Evolutionary conservation across 176 grass and related monocot genomes (phyloP).

Genomic region (Bolboschoenus planiculmis): DNA sequence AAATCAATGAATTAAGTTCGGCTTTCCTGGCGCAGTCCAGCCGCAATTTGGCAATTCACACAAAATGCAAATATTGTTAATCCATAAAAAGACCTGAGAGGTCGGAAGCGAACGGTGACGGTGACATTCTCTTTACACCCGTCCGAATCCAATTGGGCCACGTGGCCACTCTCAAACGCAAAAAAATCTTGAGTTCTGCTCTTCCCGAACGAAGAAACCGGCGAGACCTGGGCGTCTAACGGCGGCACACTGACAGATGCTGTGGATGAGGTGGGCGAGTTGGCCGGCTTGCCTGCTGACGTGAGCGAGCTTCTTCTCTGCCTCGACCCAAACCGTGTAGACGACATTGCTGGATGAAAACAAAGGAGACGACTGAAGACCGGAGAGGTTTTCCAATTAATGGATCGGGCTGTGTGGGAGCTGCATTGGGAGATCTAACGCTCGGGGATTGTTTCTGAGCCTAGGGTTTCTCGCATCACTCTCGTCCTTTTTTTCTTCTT

Average conservation of each 20-base stretch:
- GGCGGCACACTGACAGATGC: conserved; percentile 53
- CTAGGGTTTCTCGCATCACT: conserved; percentile 47
- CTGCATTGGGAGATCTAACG: conserved; percentile 24
- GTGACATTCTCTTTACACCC: conserved; percentile 89
- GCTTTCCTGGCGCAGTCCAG: neutral
- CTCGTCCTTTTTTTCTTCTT: conserved; percentile 32
- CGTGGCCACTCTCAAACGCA: conserved; percentile 8
- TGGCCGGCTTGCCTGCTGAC: conserved; percentile 26
- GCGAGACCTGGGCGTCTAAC: conserved; percentile 57
- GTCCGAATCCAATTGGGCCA: conserved; percentile 38
- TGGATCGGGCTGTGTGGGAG: conserved; percentile 18
- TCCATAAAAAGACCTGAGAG: conserved; percentile 53
- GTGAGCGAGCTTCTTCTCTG: conserved; percentile 40
- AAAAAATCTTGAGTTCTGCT: conserved; percentile 28
- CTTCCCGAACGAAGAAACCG: conserved; percentile 32
- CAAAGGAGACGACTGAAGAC: conserved; percentile 40
- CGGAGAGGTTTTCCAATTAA: conserved; percentile 5
- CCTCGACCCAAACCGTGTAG: conserved; percentile 37
- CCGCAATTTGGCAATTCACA: conserved; percentile 39
- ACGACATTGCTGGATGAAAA: conserved; percentile 36
- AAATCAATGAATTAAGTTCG: neutral
- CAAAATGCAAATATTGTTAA: neutral
- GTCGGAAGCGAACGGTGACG: conserved; percentile 95
- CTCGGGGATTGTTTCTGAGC: neutral
- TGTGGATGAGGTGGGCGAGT: conserved; percentile 71